A percentile compares a stretch with the other conserved stretches of the same genome.
These are phyloP conservation scores for Zangia roseola DNA, from an alignment of 768 basidiomycete genomes.

Conservation along the genomic window DNA sequence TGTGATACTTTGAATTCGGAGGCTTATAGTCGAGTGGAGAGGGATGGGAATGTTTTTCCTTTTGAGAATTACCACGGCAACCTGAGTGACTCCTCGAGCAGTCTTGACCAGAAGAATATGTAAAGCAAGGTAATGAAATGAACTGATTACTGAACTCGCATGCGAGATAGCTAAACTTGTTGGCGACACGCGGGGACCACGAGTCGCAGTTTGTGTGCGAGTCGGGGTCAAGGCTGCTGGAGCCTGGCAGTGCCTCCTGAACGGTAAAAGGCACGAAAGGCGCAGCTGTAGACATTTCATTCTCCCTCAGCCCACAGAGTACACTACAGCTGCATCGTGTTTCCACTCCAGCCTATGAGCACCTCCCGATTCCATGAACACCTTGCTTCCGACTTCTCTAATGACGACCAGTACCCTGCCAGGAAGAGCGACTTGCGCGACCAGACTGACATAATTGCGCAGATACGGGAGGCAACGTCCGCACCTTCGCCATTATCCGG, in stretches of 20 bases:
- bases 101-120: too few relatives aligned
- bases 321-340: constrained; percentile 10
- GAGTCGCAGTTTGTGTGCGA: constrained; percentile 5
- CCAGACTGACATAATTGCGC: constrained; percentile 36
- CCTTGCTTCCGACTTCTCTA: constrained; percentile 19
- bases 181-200: constrained; percentile 19
- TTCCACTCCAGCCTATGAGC: constrained; percentile 19
- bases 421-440: constrained; percentile 4
- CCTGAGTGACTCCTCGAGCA: too few relatives aligned
- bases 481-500: constrained; percentile 45
- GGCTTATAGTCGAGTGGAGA: too few relatives aligned
- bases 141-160: too few relatives aligned
- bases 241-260: constrained; percentile 7
- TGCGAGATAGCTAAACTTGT: neutral
- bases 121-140: too few relatives aligned
- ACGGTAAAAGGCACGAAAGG: constrained; percentile 8
- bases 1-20: too few relatives aligned
- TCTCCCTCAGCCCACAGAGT: constrained; percentile 7
- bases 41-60: neutral
- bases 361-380: constrained; percentile 32
- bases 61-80: neutral
- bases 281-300: constrained; percentile 2
- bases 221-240: too few relatives aligned
- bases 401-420: constrained; percentile 13
- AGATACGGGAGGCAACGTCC: constrained; percentile 43